Percentiles rank a stretch among this genome's conserved stretches.
Conservation (phyloP, 208 protist species). For the Endotrypanum monterogeii region DNA sequence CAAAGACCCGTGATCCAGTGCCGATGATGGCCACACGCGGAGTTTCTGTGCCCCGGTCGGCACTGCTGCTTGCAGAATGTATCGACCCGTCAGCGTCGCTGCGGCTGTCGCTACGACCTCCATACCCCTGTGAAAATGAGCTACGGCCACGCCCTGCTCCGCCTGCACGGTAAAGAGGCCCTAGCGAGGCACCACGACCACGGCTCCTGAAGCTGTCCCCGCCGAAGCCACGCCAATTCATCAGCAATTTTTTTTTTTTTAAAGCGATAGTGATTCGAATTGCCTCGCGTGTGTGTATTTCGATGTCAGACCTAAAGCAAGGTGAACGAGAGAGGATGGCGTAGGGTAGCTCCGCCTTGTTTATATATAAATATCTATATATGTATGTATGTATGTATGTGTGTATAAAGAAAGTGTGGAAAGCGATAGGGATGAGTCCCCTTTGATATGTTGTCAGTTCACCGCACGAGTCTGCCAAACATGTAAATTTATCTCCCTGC, state of each 20-base stretch:
- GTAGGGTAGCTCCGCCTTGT: too few relatives aligned
- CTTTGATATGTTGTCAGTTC: too few relatives aligned
- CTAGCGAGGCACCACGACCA: not conserved
- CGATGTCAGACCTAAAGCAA: too few relatives aligned
- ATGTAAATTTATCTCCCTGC: too few relatives aligned
- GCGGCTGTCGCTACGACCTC: not conserved
- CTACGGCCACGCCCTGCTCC: constrained; percentile 1
- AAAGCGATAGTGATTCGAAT: too few relatives aligned
- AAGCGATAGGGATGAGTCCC: too few relatives aligned
- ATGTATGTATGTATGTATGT: constrained; percentile 17
- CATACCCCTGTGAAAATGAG: constrained; percentile 2
- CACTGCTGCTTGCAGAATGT: not conserved
- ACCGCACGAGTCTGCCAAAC: too few relatives aligned
- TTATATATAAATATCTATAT: too few relatives aligned
- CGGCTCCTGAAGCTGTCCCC: not conserved
- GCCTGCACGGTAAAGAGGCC: not conserved
- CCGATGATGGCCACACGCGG: constrained; percentile 29
- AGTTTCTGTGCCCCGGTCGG: constrained; percentile 5
- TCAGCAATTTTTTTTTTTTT: too few relatives aligned
- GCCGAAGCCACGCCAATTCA: constrained; percentile 28
- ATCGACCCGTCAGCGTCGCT: constrained; percentile 5
- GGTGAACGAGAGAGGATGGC: too few relatives aligned
- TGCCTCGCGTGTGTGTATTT: too few relatives aligned
- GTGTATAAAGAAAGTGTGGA: constrained; percentile 2
- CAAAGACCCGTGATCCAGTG: not conserved